A percentile compares a stretch with the other conserved stretches of the same genome.
Evolutionary conservation across 257 asterid genomes (phyloP).

Genomic region (Solanum chilense): DNA sequence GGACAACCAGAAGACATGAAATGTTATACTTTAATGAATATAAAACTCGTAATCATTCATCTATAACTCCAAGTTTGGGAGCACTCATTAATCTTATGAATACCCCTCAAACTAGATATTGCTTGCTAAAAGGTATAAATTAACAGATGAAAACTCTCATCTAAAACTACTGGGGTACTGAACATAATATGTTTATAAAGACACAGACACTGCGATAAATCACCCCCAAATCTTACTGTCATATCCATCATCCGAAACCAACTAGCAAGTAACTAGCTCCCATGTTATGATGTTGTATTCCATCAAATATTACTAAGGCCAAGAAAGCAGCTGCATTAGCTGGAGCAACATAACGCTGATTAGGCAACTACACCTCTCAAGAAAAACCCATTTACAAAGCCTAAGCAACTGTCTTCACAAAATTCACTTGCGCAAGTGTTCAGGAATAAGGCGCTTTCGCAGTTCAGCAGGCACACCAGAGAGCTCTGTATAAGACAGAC

Average conservation of each 20-base stretch:
- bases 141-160: background rate
- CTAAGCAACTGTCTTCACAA: background rate
- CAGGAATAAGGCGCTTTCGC: slow-evolving; percentile 32
- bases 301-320: background rate
- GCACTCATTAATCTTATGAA: slow-evolving; percentile 9
- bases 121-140: background rate
- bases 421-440: slow-evolving; percentile 12
- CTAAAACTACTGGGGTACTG: background rate
- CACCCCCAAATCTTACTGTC: background rate
- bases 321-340: background rate
- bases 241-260: background rate
- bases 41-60: background rate
- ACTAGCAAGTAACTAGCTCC: background rate
- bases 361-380: background rate
- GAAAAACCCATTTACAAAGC: slow-evolving; percentile 18
- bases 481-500: slow-evolving; percentile 18
- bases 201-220: background rate
- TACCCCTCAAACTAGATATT: slow-evolving; percentile 5
- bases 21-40: background rate
- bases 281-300: background rate
- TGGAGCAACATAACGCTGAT: background rate
- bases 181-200: background rate
- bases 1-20: background rate
- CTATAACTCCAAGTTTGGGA: background rate
- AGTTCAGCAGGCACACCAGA: slow-evolving; percentile 33